Evolutionary conservation across 179 eudicot genomes (phyloP).

Genomic region (Silene coronaria): DNA sequence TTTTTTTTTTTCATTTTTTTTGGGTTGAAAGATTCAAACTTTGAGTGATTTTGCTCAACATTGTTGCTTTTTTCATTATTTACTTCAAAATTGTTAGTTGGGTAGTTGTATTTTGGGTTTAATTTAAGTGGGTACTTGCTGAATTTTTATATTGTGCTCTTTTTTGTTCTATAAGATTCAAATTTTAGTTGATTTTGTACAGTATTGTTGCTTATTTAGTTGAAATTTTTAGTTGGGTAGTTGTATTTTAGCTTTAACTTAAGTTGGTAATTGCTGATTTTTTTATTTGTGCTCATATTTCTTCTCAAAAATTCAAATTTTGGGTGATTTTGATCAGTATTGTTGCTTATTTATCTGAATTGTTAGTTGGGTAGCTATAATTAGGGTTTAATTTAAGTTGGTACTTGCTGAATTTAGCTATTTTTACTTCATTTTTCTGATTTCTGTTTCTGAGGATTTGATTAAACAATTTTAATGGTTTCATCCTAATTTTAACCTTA

Average conservation of each 20-base stretch:
- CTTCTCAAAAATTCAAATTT: neutral
- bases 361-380: neutral
- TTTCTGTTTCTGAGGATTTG: conserved; percentile 19
- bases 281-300: neutral
- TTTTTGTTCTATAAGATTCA: neutral
- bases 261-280: conserved; percentile 24
- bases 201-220: neutral
- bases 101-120: conserved; percentile 21
- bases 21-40: neutral
- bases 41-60: neutral
- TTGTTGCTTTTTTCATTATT: neutral
- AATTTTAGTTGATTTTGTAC: conserved; percentile 13
- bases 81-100: conserved; percentile 24
- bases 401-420: conserved; percentile 16
- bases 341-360: neutral
- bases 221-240: conserved; percentile 31
- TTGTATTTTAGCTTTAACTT: conserved; percentile 16
- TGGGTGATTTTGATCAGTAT: neutral
- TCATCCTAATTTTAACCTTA: conserved; percentile 16
- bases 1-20: conserved; percentile 3
- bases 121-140: conserved; percentile 27
- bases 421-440: conserved; percentile 12
- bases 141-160: neutral
- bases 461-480: conserved; percentile 6
- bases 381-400: conserved; percentile 22